Evolutionary conservation across 805 yeast species (phyloP), one percentile per base, ranked within the genome.

Genomic region (Ogataea sp.): DNA sequence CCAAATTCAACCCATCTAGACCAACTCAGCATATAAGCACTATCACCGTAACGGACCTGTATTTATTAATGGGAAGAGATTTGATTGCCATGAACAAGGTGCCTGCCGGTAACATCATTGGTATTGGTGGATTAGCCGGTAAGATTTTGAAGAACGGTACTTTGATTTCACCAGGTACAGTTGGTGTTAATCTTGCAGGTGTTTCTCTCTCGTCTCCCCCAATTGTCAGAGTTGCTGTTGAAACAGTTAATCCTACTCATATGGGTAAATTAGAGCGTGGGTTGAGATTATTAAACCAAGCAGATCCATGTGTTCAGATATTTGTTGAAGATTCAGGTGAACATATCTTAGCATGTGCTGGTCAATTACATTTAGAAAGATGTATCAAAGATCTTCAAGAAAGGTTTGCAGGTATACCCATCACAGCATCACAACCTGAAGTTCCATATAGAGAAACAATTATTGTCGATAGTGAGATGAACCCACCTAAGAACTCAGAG

Each of bases 101-200:
- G 5, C 96, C 96, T 2, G 90, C 97, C 1, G 99, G 99, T 25
- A 87, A 84, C 49, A 87, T 93, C 44, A 94, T 86, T 6, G 99
- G 97, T 37, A 81, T 93, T 37, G 90, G 88, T 28, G 97, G 98
- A 0, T 68, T 93, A 17, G 95, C 83, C 2, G 85, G 84, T 7
- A 78, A 77, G 39, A 71, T 93, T 25, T 59, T 90, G 48, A 93
- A 93, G 56, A 85, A 80, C 53, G 98, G 96, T 37, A 89, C 98
- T 0, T 57, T 87, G 37, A 68, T 84, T 6, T 68, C 78, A 36
- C 68, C 75, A 0, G 73, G 70, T 2, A 56, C 71, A 2, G 64
- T 71, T 5, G 89, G 88, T 31, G 78, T 79, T n/a, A 82, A 82
- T 49, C 64, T 81, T 37, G 96, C 96, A 0, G 83, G 86, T 47